Conservation (phyloP, 2,329 filamentous ascomycete species). For the Diaporthe eres region DNA sequence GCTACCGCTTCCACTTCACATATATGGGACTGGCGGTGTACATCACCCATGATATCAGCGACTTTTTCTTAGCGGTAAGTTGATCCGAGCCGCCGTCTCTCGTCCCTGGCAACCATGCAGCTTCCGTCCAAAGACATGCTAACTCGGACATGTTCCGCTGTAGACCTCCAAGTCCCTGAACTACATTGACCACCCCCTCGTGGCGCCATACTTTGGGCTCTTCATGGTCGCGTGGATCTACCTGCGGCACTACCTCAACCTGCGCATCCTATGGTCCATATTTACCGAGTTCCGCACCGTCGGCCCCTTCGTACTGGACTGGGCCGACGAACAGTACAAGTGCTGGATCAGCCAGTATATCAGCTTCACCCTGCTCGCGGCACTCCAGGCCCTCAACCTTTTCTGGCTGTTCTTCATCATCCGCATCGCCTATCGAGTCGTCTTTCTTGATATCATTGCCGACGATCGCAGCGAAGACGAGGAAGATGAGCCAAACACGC, state of each 20-base stretch:
- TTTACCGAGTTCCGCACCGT: conserved; percentile 82
- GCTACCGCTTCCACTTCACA: conserved; percentile 97
- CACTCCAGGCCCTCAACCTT: conserved; percentile 81
- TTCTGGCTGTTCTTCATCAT: conserved; percentile 87
- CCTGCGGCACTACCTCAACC: conserved; percentile 87
- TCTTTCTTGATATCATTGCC: conserved; percentile 71
- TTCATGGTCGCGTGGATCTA: conserved; percentile 92
- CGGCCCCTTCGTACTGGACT: conserved; percentile 82
- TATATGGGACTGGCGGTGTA: conserved; percentile 95
- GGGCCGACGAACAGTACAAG: conserved; percentile 84
- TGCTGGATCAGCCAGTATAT: conserved; percentile 79
- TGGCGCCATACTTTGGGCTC: conserved; percentile 85
- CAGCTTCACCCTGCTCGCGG: conserved; percentile 73
- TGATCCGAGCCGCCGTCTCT: background rate
- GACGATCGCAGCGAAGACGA: conserved; percentile 81
- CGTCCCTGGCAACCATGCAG: background rate
- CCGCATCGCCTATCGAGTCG: conserved; percentile 80
- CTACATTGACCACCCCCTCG: conserved; percentile 85
- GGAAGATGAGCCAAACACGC: conserved; percentile 71
- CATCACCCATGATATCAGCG: conserved; percentile 93
- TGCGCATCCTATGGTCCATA: conserved; percentile 81
- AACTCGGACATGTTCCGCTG: conserved; percentile 15
- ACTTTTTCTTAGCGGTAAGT: conserved; percentile 93
- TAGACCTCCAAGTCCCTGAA: conserved; percentile 93
- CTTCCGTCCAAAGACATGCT: conserved; percentile 16